Evolutionary conservation across 2,329 filamentous ascomycete species (phyloP), one percentile per base, ranked within the genome.

Genomic region (Falciphora oryzae): DNA sequence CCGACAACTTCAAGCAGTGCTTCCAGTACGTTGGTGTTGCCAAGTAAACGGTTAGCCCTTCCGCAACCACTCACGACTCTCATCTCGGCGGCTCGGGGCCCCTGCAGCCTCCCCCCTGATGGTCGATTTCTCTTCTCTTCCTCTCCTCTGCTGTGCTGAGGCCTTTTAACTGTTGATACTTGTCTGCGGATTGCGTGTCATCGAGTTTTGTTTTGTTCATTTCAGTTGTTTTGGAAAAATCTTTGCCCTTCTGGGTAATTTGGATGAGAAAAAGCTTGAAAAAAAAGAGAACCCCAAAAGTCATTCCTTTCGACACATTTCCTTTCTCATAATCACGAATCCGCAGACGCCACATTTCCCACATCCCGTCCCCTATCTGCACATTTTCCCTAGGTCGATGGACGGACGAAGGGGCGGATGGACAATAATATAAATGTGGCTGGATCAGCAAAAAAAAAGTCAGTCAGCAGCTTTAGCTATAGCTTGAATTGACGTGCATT

Each of bases 1-100:
- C 65, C 25, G 65, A 57, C 8, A 61, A 61, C 22, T 70, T 71
- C 50, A 68, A 67, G 62, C 62, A 57, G 31, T 50, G 35, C 56
- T 63, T 63, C 32, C 56, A 32, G 31, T 63, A 63, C 35, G 32
- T 63, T 25, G 62, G 62, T 57, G 62, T 63, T n/a, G 62, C 62
- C 62, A 63, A 63, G 32, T 63, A 27, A 59, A 25, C 60, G 7
- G n/a, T 6, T 22, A 25, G 2, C n/a, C 27, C 44, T 6, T 14
- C 18, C n/a, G 59, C 32, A n/a, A 16, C 35, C 28, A 18, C 16
- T 50, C 25, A 27, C 8, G 29, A 31, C 27, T 14, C 27, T 2
- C 22, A 22, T 25, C 38, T 6, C 38, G 38, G 38, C 44, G 44
- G 44, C 22, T 53, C 44, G 44, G 18, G 18, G 44, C 44, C 13